Evolutionary conservation across 2,329 filamentous ascomycete species (phyloP).

Genomic region (Microdochium nivale): DNA sequence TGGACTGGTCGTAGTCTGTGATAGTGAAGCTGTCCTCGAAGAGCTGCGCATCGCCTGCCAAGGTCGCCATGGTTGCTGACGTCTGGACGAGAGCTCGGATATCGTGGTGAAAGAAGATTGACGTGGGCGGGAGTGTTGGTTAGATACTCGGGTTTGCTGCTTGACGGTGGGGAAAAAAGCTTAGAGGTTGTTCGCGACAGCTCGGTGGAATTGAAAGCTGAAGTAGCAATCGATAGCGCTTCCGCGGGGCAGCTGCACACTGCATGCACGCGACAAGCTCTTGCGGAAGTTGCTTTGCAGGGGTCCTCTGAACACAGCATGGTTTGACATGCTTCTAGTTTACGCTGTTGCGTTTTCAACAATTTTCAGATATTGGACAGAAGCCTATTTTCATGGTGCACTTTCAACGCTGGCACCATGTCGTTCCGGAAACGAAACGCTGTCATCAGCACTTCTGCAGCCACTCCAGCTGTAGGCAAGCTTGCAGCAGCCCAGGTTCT

Average conservation of each 20-base stretch:
- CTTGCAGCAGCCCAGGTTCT: conserved; percentile 29
- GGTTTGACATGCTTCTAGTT: no score
- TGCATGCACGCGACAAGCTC: not conserved
- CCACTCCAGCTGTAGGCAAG: conserved; percentile 20
- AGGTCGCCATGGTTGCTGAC: conserved; percentile 31
- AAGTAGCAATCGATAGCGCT: not conserved
- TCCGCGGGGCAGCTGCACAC: conserved; percentile 8
- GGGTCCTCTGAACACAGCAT: not conserved
- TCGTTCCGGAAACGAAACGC: conserved; percentile 50
- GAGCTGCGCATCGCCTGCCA: conserved; percentile 78
- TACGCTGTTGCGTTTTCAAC: no score
- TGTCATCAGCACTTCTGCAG: conserved; percentile 32
- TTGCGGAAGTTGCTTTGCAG: not conserved
- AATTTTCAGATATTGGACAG: no score
- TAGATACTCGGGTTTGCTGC: not conserved
- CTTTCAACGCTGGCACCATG: conserved; percentile 26
- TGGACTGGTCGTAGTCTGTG: conserved; percentile 68
- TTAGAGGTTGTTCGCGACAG: not conserved
- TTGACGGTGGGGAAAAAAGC: not conserved
- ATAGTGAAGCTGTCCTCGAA: conserved; percentile 90
- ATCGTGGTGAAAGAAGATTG: not conserved
- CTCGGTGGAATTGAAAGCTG: not conserved
- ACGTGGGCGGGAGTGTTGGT: not conserved
- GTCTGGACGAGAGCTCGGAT: not conserved
- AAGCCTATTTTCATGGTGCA: no score